Evolutionary conservation across 768 basidiomycete genomes (phyloP), one percentile per base, ranked within the genome.

Genomic region (Imleria badia): DNA sequence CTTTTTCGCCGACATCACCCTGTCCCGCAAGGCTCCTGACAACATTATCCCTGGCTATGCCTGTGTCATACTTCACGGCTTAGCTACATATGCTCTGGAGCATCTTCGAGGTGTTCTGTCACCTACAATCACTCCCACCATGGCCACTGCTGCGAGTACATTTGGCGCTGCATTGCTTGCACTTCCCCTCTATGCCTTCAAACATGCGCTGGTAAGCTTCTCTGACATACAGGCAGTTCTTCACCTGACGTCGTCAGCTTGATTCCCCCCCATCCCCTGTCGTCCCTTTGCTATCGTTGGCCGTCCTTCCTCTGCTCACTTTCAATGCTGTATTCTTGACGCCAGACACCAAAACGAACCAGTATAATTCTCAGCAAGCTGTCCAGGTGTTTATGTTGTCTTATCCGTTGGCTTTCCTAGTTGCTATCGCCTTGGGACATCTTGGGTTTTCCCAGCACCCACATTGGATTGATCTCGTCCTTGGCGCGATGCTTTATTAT

Each of bases 381-480:
- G 72, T 81, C 3, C 86, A 84, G 34, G 75, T 81, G 48, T 82
- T 86, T 64, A 67, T 77, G 34, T 52, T 85, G 15, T 84, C 89
- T 1, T 89, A 84, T 62, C 78, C 83, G 0, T 72, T 71, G 8
- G 75, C 81, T 7, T 72, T 79, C 20, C 59, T 78, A 3, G 73
- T 79, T 20, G 78, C 84, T 15, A 70, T 73, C 44, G 62, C 85
- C 34, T 69, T 89, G 45, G 89, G 89, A 10, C 69, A 71, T 35
- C 72, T 89, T 48, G 81, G 81, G 20, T 91, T 89, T 57, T 80
- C 81, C n/a, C 81, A 85, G 46, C 73, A 70, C 38, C 83, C 80
- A 1, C 72, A 75, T 33, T 81, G 81, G 76, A 76, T 76, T 3
- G 92, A 94, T 61, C 56, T 83, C 9, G 61, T 81, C 1, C 75